Percentiles rank a stretch among this genome's conserved stretches.
phyloP scores from a whole-genome alignment of 371 early-diverging fungal species.

The Smittium mucronatum region DNA sequence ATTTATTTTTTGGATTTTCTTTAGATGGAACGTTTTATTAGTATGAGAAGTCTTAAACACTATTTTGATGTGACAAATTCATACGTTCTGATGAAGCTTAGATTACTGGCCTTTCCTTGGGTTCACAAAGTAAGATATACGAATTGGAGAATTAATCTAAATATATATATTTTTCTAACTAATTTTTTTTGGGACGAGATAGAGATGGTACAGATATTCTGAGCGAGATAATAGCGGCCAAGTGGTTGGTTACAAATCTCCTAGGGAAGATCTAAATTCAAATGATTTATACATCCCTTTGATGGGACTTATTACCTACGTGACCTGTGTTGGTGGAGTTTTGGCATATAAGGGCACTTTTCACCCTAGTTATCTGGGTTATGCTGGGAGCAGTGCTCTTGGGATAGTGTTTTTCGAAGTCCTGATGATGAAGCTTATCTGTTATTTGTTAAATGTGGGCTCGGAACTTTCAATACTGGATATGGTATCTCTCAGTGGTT shows the following conservation, averaged over 20 bases:
- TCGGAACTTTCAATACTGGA: constrained; percentile 80
- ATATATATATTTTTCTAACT: too few species aligned
- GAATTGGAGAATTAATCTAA: too few species aligned
- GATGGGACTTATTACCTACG: constrained; percentile 91
- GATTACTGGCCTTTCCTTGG: constrained; percentile 89
- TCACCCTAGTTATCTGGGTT: constrained; percentile 79
- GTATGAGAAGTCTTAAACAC: constrained; percentile 69
- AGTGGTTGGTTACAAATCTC: constrained; percentile 71
- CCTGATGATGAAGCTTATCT: constrained; percentile 63
- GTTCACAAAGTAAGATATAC: constrained; percentile 44
- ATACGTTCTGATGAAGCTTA: constrained; percentile 82
- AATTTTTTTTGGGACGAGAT: too few species aligned
- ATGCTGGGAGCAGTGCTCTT: constrained; percentile 75
- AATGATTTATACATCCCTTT: constrained; percentile 97
- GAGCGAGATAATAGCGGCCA: constrained; percentile 67
- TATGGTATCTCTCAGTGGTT: constrained; percentile 81
- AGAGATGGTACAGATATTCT: constrained; percentile 62
- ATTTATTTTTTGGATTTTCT: background rate
- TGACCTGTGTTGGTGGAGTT: constrained; percentile 70
- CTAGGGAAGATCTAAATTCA: constrained; percentile 82
- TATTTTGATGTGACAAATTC: constrained; percentile 95
- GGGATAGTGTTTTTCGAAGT: constrained; percentile 72
- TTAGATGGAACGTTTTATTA: constrained; percentile 75
- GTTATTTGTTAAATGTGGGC: constrained; percentile 78
- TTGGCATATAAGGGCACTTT: constrained; percentile 57